Evolutionary conservation across 768 basidiomycete species (phyloP).

Genomic region (Pleurotus tuber-regium): DNA sequence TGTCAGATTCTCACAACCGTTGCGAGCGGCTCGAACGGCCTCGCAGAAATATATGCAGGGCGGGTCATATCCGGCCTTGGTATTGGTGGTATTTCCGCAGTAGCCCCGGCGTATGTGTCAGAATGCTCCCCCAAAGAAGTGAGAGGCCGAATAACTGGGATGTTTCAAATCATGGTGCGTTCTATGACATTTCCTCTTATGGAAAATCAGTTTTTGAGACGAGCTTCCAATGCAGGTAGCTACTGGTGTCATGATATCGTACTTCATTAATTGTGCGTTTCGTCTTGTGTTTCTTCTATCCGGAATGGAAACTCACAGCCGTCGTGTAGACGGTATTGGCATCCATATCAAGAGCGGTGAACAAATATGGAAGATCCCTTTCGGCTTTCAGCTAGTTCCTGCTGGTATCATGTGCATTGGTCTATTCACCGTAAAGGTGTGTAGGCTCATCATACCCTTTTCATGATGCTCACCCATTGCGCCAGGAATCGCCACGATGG

Average conservation of each 20-base stretch:
- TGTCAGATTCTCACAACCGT: slow-evolving; percentile 54
- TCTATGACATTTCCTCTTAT: background rate
- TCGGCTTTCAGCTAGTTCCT: slow-evolving; percentile 56
- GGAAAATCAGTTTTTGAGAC: background rate
- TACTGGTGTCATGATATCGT: slow-evolving; percentile 60
- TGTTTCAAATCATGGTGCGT: slow-evolving; percentile 61
- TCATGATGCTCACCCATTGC: slow-evolving; percentile 15
- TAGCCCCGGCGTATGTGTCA: slow-evolving; percentile 64
- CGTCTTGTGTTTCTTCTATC: background rate
- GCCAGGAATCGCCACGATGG: slow-evolving; percentile 33
- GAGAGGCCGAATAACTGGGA: slow-evolving; percentile 61
- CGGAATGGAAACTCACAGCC: background rate
- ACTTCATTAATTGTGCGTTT: slow-evolving; percentile 51
- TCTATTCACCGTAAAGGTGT: slow-evolving; percentile 10
- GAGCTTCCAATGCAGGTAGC: slow-evolving; percentile 23
- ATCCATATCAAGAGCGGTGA: slow-evolving; percentile 36
- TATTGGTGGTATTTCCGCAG: slow-evolving; percentile 59
- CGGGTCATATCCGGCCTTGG: slow-evolving; percentile 61
- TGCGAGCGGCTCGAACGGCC: slow-evolving; percentile 38
- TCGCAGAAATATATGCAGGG: slow-evolving; percentile 58
- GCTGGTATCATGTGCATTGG: slow-evolving; percentile 48
- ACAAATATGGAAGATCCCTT: slow-evolving; percentile 50
- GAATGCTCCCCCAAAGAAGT: slow-evolving; percentile 69
- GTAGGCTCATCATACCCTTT: background rate
- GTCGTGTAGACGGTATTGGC: slow-evolving; percentile 45